Conservation (phyloP, 202 grass and related monocot species). For the Zoysia matrella region DNA sequence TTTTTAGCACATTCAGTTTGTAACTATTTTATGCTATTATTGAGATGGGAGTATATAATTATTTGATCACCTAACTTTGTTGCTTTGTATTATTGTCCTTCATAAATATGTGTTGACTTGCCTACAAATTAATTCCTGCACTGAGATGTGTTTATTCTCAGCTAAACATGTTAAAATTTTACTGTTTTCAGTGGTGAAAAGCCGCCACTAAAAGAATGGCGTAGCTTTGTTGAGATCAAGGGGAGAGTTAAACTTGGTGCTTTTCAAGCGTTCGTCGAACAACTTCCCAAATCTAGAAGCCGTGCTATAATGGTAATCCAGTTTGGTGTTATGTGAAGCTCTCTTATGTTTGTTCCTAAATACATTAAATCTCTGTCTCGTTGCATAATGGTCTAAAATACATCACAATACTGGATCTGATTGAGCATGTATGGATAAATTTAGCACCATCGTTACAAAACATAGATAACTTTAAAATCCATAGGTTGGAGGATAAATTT, state of each 20-base stretch:
- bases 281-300: conserved; percentile 85
- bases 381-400: not conserved
- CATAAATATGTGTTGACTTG: not conserved
- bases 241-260: conserved; percentile 87
- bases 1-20: not conserved
- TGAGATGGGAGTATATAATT: not conserved
- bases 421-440: not conserved
- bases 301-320: conserved; percentile 87
- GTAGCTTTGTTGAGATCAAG: conserved; percentile 90
- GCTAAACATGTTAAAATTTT: conserved; percentile 44
- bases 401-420: not conserved
- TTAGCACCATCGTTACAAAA: not conserved
- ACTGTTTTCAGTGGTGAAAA: conserved; percentile 87
- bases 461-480: not conserved
- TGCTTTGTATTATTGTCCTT: not conserved
- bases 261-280: conserved; percentile 89
- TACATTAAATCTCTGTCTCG: not conserved
- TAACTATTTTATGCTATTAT: conserved; percentile 2
- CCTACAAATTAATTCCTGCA: conserved; percentile 23
- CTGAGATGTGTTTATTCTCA: conserved; percentile 1
- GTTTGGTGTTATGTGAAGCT: not conserved
- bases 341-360: not conserved
- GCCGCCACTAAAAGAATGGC: conserved; percentile 88
- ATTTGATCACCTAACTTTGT: not conserved
- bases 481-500: not conserved